A percentile compares a stretch with the other conserved stretches of the same genome.
These are phyloP conservation scores for Candida nitratophila DNA, from an alignment of 805 yeast genomes.

Conservation along the genomic window DNA sequence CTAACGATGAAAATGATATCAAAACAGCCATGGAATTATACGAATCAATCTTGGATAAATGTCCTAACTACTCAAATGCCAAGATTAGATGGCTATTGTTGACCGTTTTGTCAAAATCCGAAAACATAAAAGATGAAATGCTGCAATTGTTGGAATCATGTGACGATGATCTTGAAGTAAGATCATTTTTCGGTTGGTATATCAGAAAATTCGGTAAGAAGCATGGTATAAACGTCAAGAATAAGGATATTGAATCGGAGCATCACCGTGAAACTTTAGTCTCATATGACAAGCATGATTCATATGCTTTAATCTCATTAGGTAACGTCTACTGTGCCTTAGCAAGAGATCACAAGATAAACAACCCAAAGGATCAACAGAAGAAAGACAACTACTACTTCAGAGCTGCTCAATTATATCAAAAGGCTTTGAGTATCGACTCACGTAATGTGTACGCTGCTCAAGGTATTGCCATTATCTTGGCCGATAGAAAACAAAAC, in stretches of 20 bases:
- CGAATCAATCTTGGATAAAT: slow-evolving; percentile 42
- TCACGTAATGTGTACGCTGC: slow-evolving; percentile 90
- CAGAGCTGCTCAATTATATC: slow-evolving; percentile 87
- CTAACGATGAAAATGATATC: slow-evolving; percentile 19
- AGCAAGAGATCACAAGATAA: slow-evolving; percentile 66
- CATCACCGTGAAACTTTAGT: slow-evolving; percentile 84
- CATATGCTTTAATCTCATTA: slow-evolving; percentile 80
- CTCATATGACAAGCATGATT: slow-evolving; percentile 78
- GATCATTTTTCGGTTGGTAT: slow-evolving; percentile 93
- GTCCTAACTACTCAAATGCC: slow-evolving; percentile 72
- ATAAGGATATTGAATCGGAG: slow-evolving; percentile 57
- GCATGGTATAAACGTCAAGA: slow-evolving; percentile 36
- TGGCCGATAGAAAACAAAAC: slow-evolving; percentile 75
- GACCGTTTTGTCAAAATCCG: slow-evolving; percentile 43
- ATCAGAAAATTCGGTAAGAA: slow-evolving; percentile 53
- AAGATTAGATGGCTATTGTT: slow-evolving; percentile 63
- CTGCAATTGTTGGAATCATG: slow-evolving; percentile 44
- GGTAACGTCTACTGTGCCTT: slow-evolving; percentile 81
- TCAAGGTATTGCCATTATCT: slow-evolving; percentile 91
- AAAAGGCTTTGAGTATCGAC: slow-evolving; percentile 81
- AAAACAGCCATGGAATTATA: slow-evolving; percentile 36
- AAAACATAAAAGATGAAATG: slow-evolving; percentile 46
- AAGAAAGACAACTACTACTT: slow-evolving; percentile 68
- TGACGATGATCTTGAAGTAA: slow-evolving; percentile 65
- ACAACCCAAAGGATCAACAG: slow-evolving; percentile 37